These are phyloP conservation scores for Limonomyces culmigenus DNA, from an alignment of 1,284 basidiomycete species.

Conservation along the genomic window DNA sequence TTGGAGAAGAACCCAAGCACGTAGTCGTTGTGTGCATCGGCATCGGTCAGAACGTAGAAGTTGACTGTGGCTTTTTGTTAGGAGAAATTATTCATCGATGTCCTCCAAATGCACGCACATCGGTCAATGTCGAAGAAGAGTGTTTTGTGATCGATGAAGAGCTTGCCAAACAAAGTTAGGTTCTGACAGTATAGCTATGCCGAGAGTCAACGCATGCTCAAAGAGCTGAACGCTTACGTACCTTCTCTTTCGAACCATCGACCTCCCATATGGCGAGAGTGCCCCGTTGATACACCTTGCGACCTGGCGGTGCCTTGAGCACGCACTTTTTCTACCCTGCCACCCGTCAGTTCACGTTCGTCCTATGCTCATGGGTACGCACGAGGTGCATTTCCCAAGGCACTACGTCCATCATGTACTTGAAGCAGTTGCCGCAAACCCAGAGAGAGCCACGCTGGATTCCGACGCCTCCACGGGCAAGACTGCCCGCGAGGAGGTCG, in stretches of 20 bases:
- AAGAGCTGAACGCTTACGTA: slow-evolving; percentile 14
- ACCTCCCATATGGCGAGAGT: slow-evolving; percentile 93
- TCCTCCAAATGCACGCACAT: slow-evolving; percentile 30
- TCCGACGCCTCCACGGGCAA: slow-evolving; percentile 32
- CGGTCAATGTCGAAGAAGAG: slow-evolving; percentile 88
- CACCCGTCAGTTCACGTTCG: too few relatives aligned
- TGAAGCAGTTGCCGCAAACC: slow-evolving; percentile 92
- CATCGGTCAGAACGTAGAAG: slow-evolving; percentile 90
- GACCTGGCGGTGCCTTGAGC: slow-evolving; percentile 68
- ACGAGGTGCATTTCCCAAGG: slow-evolving; percentile 66
- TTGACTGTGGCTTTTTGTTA: slow-evolving; percentile 33
- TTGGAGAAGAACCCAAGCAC: slow-evolving; percentile 95
- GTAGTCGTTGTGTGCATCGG: slow-evolving; percentile 56
- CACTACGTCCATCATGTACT: slow-evolving; percentile 73
- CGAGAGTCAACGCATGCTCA: slow-evolving; percentile 4
- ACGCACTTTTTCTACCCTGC: slow-evolving; percentile 50
- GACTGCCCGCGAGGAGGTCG: slow-evolving; percentile 48
- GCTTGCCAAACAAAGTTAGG: slow-evolving; percentile 87
- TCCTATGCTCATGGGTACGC: slow-evolving; percentile 18
- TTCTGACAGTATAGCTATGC: slow-evolving; percentile 88
- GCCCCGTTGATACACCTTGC: slow-evolving; percentile 81
- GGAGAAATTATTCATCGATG: too few relatives aligned
- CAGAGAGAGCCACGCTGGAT: slow-evolving; percentile 35
- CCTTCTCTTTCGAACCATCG: slow-evolving; percentile 77
- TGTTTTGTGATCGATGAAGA: slow-evolving; percentile 99